Percentiles rank a stretch among this genome's conserved stretches.
phyloP scores from a whole-genome alignment of 345 rosid genomes.

The Eucalyptus albens region DNA sequence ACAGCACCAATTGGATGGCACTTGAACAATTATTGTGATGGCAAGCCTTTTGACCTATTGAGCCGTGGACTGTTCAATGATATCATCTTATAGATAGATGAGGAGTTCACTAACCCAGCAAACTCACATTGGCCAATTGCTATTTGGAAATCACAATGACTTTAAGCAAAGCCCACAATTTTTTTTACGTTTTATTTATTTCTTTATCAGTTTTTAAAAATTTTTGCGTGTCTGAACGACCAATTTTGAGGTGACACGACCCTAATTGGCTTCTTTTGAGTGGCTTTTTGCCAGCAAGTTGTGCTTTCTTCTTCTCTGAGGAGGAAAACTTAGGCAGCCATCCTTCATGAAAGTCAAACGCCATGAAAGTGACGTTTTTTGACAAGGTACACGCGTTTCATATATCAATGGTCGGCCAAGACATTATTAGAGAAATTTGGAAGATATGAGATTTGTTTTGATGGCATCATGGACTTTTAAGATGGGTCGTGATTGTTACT shows the following conservation, averaged over 20 bases:
- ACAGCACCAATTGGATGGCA: background rate
- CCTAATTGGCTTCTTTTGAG: background rate
- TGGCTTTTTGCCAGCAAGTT: background rate
- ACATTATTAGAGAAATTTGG: background rate
- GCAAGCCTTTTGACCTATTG: background rate
- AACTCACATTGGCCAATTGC: background rate
- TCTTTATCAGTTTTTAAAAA: background rate
- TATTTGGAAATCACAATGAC: background rate
- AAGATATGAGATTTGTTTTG: background rate
- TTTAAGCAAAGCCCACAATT: background rate
- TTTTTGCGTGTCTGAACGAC: background rate
- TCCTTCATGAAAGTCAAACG: background rate
- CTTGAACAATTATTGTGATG: background rate
- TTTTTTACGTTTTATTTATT: background rate
- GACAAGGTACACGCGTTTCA: background rate
- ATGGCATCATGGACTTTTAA: background rate
- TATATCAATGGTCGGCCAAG: background rate
- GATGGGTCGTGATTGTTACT: background rate
- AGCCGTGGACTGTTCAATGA: background rate
- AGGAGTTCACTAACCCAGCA: background rate
- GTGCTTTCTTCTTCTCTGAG: background rate
- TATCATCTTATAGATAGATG: background rate
- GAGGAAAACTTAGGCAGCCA: background rate
- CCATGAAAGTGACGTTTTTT: background rate
- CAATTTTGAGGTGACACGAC: background rate